These are phyloP conservation scores for Diplodia seriata DNA, from an alignment of 2,329 filamentous ascomycete genomes.

Conservation along the genomic window DNA sequence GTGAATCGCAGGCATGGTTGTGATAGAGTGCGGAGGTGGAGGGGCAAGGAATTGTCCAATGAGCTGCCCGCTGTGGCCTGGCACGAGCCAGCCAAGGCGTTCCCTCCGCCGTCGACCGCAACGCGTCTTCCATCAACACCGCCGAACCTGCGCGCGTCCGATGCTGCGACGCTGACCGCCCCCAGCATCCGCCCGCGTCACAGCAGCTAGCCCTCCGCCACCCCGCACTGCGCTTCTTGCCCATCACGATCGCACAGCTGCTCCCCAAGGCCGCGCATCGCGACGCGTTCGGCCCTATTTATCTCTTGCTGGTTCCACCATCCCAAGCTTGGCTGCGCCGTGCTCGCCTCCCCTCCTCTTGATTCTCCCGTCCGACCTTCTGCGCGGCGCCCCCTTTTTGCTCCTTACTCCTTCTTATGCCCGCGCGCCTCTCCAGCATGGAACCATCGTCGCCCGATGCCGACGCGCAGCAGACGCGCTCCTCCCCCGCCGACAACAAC, in stretches of 20 bases:
- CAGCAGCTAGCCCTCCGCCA: neutral
- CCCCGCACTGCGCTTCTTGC: neutral
- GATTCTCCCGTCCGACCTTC: neutral
- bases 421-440: constrained; percentile 34
- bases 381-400: neutral
- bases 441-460: constrained; percentile 34
- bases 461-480: constrained; percentile 33
- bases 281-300: constrained; percentile 22
- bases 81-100: constrained; percentile 15
- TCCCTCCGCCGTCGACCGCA: constrained; percentile 28
- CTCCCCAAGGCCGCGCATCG: neutral
- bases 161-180: constrained; percentile 25
- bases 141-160: constrained; percentile 27
- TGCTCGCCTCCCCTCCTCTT: constrained; percentile 19
- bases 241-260: constrained; percentile 6
- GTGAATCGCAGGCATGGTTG: constrained; percentile 8
- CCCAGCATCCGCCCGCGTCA: constrained; percentile 11
- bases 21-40: constrained; percentile 20
- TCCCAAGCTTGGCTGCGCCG: constrained; percentile 19
- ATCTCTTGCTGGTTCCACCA: constrained; percentile 18
- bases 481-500: constrained; percentile 30
- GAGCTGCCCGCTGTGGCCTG: constrained; percentile 1
- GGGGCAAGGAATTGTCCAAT: constrained; percentile 32
- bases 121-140: constrained; percentile 28
- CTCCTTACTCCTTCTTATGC: constrained; percentile 28